phyloP scores from a whole-genome alignment of 345 rosid genomes.

The Gynandropsis gynandra region DNA sequence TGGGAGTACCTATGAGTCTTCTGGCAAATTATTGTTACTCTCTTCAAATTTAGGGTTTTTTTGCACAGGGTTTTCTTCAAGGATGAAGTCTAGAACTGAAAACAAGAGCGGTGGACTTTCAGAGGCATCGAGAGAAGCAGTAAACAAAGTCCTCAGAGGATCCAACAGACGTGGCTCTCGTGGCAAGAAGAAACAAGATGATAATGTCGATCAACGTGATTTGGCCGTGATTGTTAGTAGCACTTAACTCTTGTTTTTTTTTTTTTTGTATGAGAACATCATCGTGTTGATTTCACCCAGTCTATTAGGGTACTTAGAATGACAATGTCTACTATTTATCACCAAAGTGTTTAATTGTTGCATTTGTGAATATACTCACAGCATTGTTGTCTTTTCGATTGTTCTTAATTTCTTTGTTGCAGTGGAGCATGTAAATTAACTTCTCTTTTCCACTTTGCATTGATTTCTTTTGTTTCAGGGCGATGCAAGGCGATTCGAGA shows the following conservation, averaged over 20 bases:
- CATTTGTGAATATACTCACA: not conserved
- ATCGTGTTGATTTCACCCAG: not conserved
- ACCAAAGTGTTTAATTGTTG: not conserved
- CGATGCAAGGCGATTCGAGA: constrained; percentile 16
- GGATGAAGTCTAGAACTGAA: constrained; percentile 22
- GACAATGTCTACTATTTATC: not conserved
- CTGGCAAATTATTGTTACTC: constrained; percentile 1
- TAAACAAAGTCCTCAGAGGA: constrained; percentile 34
- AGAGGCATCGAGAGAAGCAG: constrained; percentile 37
- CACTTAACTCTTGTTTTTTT: not conserved
- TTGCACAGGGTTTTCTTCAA: constrained; percentile 12
- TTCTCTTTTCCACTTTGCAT: not conserved
- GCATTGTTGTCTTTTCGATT: not conserved
- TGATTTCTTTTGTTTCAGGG: constrained; percentile 16
- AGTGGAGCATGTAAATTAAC: too few species aligned
- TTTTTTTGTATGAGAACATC: not conserved
- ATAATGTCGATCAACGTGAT: constrained; percentile 18
- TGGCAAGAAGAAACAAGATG: constrained; percentile 28
- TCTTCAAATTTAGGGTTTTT: not conserved
- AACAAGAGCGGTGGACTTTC: constrained; percentile 22
- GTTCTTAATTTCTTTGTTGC: not conserved
- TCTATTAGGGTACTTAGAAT: constrained; percentile 1
- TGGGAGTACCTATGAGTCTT: not conserved
- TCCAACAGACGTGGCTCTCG: constrained; percentile 20
- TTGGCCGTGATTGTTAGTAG: constrained; percentile 28